Percentiles rank a stretch among this genome's conserved stretches.
Conservation (phyloP, 139 green algal species). For the Dunaliella primolecta region DNA sequence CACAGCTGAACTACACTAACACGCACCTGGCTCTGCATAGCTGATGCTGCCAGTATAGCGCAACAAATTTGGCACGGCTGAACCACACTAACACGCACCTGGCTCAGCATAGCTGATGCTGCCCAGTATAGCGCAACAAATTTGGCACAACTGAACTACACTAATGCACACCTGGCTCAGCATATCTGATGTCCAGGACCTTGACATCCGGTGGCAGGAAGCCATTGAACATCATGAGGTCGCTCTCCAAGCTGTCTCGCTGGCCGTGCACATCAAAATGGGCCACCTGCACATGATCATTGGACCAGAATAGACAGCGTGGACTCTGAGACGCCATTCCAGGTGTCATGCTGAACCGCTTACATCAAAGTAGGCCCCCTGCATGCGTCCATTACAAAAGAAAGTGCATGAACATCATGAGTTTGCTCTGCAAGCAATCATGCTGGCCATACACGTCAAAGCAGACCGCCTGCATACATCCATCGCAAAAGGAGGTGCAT, state of each 20-base stretch:
- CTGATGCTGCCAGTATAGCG: too few species aligned
- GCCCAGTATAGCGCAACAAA: too few species aligned
- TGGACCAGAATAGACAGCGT: not conserved
- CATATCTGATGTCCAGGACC: slow-evolving; percentile 30
- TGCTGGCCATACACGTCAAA: slow-evolving; percentile 41
- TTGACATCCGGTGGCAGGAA: slow-evolving; percentile 47
- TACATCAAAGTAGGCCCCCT: not conserved
- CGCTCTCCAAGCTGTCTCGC: slow-evolving; percentile 27
- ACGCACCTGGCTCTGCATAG: not conserved
- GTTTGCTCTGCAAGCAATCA: slow-evolving; percentile 24
- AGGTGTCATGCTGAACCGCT: too few species aligned
- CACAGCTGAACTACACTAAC: not conserved
- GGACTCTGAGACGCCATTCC: too few species aligned
- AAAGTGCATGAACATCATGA: too few species aligned
- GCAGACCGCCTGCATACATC: slow-evolving; percentile 18
- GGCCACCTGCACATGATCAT: slow-evolving; percentile 11
- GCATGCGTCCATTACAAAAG: too few species aligned
- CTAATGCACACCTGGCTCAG: slow-evolving; percentile 13
- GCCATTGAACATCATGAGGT: slow-evolving; percentile 41
- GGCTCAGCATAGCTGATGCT: not conserved
- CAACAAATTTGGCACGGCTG: not conserved
- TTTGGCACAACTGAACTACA: not conserved
- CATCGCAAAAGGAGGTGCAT: not conserved
- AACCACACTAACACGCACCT: not conserved
- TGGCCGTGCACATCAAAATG: slow-evolving; percentile 45